These are phyloP conservation scores for baker's yeast (Saccharomyces cerevisiae) DNA, from an alignment of 805 yeast species.

Conservation along the genomic window DNA sequence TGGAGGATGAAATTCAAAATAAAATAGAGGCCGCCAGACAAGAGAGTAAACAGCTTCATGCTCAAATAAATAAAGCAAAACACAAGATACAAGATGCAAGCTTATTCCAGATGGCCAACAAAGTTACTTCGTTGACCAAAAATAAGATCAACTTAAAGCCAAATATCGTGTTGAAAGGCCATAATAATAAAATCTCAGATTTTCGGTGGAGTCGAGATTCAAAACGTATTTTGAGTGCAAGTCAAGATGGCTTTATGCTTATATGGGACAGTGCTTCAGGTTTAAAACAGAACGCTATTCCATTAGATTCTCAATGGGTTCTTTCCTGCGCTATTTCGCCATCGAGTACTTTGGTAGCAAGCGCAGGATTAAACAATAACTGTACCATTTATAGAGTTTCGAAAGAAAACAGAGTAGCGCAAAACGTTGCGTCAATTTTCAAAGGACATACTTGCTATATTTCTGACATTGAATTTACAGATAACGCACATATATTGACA, in stretches of 20 bases:
- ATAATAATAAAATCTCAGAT: conserved; percentile 63
- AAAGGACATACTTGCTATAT: conserved; percentile 82
- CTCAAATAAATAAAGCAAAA: conserved; percentile 41
- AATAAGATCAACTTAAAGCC: conserved; percentile 29
- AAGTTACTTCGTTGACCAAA: conserved; percentile 16
- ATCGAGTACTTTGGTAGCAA: conserved; percentile 55
- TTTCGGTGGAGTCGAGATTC: conserved; percentile 63
- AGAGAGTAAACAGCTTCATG: conserved; percentile 41
- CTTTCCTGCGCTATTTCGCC: conserved; percentile 68
- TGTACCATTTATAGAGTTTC: conserved; percentile 58
- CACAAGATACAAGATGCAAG: conserved; percentile 39
- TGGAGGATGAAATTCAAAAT: conserved; percentile 22
- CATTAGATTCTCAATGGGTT: conserved; percentile 72
- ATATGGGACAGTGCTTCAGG: conserved; percentile 78
- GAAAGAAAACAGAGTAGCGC: conserved; percentile 30
- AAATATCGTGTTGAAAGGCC: conserved; percentile 39
- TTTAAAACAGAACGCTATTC: conserved; percentile 59
- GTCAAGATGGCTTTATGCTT: conserved; percentile 80
- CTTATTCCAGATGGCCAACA: conserved; percentile 33
- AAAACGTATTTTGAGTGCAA: conserved; percentile 55
- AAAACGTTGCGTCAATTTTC: conserved; percentile 43
- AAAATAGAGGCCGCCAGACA: conserved; percentile 34
- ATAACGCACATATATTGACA: conserved; percentile 50
- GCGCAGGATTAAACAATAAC: conserved; percentile 76
- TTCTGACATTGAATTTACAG: conserved; percentile 62